Base-by-base conservation (phyloP, 2,329 filamentous ascomycete genomes). In the Aspergillus quadrilineatus region DNA sequence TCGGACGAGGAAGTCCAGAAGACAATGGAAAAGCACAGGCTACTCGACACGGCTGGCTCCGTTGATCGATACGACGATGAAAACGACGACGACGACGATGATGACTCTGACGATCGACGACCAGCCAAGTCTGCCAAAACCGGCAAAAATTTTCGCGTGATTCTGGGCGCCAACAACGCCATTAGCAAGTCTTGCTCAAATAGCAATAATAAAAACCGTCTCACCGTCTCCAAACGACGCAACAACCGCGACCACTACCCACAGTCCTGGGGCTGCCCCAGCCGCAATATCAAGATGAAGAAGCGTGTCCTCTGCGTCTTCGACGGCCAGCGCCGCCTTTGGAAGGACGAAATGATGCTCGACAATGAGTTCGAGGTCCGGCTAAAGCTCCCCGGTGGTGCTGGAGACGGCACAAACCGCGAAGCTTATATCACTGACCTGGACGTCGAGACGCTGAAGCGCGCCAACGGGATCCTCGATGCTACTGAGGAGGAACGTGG, bases 311-410 rank as follows among this genome's bases (percentile, higher is more conserved):
- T 97, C 67, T 91, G 91, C 62, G 90, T 96, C 17, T 99, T 95
- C 68, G 92, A 97, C 69, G 94, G 94, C 0, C 83, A 83, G 14
- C 86, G 92, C 52, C 87, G 93, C 42, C 82, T 99, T 49, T 94
- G 90, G 84, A 97, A 97, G 79, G 94, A 99, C 71, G 94, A 99
- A 76, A 94, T 97, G 91, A 96, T 97, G 92, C 86, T 99, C 49
- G 91, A 92, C 65, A 92, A 89, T 14, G 92, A 96, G 66, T 92
- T 94, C 68, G 94, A 99, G 76, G 91, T 97, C 37, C 90, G 93
- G 69, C 82, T 96, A 73, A 86, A 86, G 73, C 82, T 97, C 15
- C 84, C 84, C 26, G 88, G 90, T 69, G 85, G 85, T 68, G 85
- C 87, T 65, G 82, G 84, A 1, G 96, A 95, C 71, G 88, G 96